Evolutionary conservation across 2,329 filamentous ascomycete species (phyloP).

Genomic region (Alternaria brassicae): DNA sequence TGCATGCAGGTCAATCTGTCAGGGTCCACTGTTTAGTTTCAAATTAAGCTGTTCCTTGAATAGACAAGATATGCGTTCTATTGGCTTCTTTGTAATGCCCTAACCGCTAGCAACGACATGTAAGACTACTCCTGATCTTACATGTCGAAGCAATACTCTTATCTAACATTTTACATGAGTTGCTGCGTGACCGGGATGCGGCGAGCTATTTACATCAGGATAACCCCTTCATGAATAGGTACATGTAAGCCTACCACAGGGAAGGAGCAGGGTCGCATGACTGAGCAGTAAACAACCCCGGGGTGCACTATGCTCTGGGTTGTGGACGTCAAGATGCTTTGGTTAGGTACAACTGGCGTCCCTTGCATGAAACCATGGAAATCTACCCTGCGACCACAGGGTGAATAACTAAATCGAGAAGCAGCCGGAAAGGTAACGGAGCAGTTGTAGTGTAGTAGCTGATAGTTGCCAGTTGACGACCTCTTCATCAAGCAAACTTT

Average conservation of each 20-base stretch:
- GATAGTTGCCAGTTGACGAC: background rate
- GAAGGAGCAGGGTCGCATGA: background rate
- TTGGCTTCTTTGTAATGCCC: background rate
- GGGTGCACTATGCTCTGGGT: background rate
- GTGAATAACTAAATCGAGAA: background rate
- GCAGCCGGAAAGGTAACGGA: background rate
- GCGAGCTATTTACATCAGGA: background rate
- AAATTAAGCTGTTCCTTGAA: background rate
- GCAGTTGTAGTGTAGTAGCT: background rate
- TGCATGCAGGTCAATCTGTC: background rate
- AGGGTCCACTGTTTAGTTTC: background rate
- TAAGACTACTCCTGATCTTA: background rate
- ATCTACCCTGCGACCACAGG: background rate
- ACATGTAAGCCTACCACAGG: background rate
- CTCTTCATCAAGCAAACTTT: constrained; percentile 6
- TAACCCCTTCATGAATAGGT: background rate
- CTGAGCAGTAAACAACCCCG: background rate
- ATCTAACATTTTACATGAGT: background rate
- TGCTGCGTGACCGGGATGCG: background rate
- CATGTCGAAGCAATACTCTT: background rate
- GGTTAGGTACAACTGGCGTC: background rate
- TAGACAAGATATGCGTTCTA: background rate
- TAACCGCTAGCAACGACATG: background rate
- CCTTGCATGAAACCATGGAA: background rate
- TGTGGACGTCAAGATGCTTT: background rate